A percentile compares a stretch with the other conserved stretches of the same genome.
phyloP scores from a whole-genome alignment of 1,139 yeast species.

The Arxiozyma telluris region DNA sequence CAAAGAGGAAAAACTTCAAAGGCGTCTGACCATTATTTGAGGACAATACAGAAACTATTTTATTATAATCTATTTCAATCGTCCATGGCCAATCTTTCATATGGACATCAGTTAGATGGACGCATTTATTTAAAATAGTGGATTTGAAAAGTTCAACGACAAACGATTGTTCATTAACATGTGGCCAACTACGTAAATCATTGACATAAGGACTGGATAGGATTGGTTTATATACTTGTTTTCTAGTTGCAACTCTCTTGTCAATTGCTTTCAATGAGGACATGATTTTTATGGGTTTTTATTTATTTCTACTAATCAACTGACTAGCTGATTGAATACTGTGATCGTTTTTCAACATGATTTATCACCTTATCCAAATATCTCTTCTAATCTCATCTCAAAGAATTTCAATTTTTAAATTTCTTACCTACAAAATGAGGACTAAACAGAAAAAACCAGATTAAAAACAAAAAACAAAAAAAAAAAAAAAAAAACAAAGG shows the following conservation, averaged over 20 bases:
- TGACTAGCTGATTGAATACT: too few species aligned
- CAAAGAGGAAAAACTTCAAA: conserved; percentile 13
- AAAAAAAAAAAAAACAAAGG: too few species aligned
- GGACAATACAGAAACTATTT: conserved; percentile 14
- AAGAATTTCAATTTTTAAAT: too few species aligned
- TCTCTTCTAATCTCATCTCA: too few species aligned
- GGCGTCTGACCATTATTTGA: neutral
- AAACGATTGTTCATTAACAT: conserved; percentile 21
- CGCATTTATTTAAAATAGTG: conserved; percentile 15
- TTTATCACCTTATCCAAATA: too few species aligned
- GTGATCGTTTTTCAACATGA: too few species aligned
- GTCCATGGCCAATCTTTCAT: conserved; percentile 17
- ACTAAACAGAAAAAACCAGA: too few species aligned
- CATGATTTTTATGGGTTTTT: neutral
- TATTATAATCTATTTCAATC: conserved; percentile 16
- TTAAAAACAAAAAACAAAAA: too few species aligned
- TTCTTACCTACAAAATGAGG: too few species aligned
- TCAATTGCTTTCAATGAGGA: conserved; percentile 16
- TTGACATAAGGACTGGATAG: conserved; percentile 26
- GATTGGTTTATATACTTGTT: conserved; percentile 27
- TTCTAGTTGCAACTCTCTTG: conserved; percentile 19
- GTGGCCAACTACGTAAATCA: conserved; percentile 26
- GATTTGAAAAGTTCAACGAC: conserved; percentile 20
- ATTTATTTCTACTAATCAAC: too few species aligned
- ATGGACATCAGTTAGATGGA: conserved; percentile 5